Base-by-base conservation (phyloP, 495 filamentous ascomycete genomes). In the Annulohypoxylon stygium region DNA sequence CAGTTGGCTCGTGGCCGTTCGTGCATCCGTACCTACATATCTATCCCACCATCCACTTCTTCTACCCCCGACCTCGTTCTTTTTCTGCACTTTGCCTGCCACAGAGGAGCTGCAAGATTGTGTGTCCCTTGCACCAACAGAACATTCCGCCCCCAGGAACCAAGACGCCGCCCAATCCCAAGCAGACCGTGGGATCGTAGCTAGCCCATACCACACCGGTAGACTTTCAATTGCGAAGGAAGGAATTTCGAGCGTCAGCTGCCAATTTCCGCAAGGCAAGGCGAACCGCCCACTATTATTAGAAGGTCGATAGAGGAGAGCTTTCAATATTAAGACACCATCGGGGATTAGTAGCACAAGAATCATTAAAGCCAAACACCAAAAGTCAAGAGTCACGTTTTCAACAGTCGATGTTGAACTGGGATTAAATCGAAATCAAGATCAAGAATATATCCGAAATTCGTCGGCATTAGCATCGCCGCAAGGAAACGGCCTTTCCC, bases 11-110 rank as follows among this genome's bases (percentile, higher is more conserved):
- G 68, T 64, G 68, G 72, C 54, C 62, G 20, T 45, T 69, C 64
- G 68, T 71, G 73, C 73, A 68, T 71, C 73, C 48, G 73, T 75
- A 75, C 73, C 73, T 74, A 70, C 72, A 75, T 62, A 64, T 53
- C 61, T 71, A 75, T 75, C 72, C 72, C 67, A 61, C 67, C 67
- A 58, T 16, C 71, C 59, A 53, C 69, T 55, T 64, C 62, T 37
- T 14, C 25, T 57, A 65, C 64, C 69, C 67, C 67, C 72, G 61
- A 74, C 58, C 61, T 67, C 50, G 69, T 69, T 67, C 61, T 67
- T 20, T 47, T 43, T 30, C 33, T 66, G 20, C 39, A 43, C 39
- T 43, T 43, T 60, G 50, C 41, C 50, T 67, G 39, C 66, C 61
- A 65, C 47, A 66, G 47, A 67, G 55, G 59, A 50, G 48, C 66